Percentiles rank a stretch among this genome's conserved stretches.
Evolutionary conservation across 2,329 filamentous ascomycete genomes (phyloP).

Genomic region (Raffaelea arxii): DNA sequence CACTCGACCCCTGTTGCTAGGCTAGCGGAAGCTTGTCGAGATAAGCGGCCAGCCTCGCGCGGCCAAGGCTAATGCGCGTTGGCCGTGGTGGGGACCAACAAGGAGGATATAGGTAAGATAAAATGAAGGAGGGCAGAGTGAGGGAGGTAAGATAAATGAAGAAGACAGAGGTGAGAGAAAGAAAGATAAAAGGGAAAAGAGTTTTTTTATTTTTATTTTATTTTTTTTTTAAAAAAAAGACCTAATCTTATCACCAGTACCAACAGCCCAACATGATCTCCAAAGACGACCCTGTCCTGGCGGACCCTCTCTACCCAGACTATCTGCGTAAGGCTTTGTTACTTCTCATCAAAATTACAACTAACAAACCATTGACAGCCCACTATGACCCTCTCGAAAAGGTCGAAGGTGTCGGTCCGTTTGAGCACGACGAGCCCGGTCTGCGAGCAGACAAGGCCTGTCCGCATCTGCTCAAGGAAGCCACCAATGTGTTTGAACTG

Average conservation of each 20-base stretch:
- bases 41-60: background rate
- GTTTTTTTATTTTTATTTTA: too few relatives aligned
- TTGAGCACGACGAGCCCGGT: conserved; percentile 17
- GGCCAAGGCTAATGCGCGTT: conserved; percentile 1
- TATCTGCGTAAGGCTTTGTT: conserved; percentile 12
- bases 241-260: too few relatives aligned
- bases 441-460: conserved; percentile 14
- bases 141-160: too few relatives aligned
- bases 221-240: too few relatives aligned
- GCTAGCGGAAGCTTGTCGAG: background rate
- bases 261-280: conserved; percentile 9
- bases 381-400: conserved; percentile 17
- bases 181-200: background rate
- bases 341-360: background rate
- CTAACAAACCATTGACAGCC: too few relatives aligned
- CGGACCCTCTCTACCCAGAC: conserved; percentile 14
- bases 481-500: conserved; percentile 15
- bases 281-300: background rate
- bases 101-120: too few relatives aligned
- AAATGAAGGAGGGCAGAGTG: too few relatives aligned
- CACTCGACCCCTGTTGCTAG: too few relatives aligned
- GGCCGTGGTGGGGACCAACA: conserved; percentile 2
- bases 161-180: too few relatives aligned
- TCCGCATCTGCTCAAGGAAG: conserved; percentile 15
- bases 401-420: conserved; percentile 15